Conservation (phyloP, 495 filamentous ascomycete species). For the Mytilinidion resinicola region DNA sequence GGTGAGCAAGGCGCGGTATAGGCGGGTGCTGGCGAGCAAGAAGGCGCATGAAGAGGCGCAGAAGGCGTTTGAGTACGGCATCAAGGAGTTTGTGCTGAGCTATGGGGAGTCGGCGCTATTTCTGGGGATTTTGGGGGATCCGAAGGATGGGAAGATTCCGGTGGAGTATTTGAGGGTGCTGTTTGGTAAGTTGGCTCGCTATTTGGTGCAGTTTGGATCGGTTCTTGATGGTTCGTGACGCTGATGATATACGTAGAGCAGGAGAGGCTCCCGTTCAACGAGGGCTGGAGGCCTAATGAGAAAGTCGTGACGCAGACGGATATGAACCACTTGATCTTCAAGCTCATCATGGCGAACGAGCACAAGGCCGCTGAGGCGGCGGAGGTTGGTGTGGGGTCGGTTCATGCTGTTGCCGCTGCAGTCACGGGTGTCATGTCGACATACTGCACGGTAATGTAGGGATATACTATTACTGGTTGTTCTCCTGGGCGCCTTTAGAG, state of each 20-base stretch:
- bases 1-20: background rate
- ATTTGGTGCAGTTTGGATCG: background rate
- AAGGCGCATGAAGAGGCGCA: background rate
- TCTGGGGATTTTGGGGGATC: conserved; percentile 8
- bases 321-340: background rate
- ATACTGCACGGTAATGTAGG: too few relatives aligned
- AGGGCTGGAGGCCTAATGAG: background rate
- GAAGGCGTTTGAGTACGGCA: conserved; percentile 9
- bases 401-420: background rate
- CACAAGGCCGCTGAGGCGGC: background rate
- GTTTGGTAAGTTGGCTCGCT: background rate
- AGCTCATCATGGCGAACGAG: background rate
- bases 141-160: background rate
- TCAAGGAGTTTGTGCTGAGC: conserved; percentile 13
- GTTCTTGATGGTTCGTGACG: background rate
- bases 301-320: background rate
- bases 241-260: background rate
- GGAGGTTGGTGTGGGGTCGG: background rate
- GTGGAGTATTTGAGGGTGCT: background rate
- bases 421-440: background rate
- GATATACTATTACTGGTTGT: too few relatives aligned
- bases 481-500: too few relatives aligned
- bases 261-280: background rate
- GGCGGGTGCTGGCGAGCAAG: background rate
- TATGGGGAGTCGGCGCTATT: conserved; percentile 22